Evolutionary conservation across 106 monocot genomes (phyloP).

Genomic region (Dendrobium catenatum): DNA sequence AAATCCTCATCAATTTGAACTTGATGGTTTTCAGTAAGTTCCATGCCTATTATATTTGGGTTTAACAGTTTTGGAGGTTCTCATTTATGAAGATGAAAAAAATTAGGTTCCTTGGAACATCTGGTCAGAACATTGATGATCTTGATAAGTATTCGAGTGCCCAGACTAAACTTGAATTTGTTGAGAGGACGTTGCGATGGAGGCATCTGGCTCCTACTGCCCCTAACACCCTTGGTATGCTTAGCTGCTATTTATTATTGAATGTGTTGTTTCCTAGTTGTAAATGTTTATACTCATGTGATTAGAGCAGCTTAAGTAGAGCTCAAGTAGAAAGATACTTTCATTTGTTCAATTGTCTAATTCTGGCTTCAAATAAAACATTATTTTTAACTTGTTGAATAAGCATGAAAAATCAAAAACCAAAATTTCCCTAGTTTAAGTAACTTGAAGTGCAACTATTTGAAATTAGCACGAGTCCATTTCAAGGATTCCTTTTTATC

Average conservation of each 20-base stretch:
- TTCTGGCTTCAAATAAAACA: not conserved
- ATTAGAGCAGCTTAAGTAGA: not conserved
- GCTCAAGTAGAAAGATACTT: not conserved
- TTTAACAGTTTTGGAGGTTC: not conserved
- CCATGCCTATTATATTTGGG: not conserved
- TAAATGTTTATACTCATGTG: not conserved
- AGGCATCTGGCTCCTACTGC: constrained; percentile 93
- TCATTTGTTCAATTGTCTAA: not conserved
- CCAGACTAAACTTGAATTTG: constrained; percentile 68
- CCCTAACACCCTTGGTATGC: constrained; percentile 91
- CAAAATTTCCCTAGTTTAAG: not conserved
- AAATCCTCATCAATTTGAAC: constrained; percentile 95
- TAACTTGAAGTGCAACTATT: not conserved
- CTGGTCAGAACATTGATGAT: constrained; percentile 97
- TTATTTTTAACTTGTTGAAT: not conserved
- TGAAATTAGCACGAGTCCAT: not conserved
- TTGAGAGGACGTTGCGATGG: constrained; percentile 96
- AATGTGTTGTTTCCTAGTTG: not conserved
- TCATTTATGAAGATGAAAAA: constrained; percentile 2
- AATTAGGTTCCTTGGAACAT: constrained; percentile 86
- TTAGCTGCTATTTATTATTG: constrained; percentile 2
- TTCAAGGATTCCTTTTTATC: not conserved
- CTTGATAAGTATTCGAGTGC: constrained; percentile 88
- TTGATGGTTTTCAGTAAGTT: constrained; percentile 63
- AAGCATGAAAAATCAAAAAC: not conserved